A percentile compares a stretch with the other conserved stretches of the same genome.
Evolutionary conservation across 345 rosid genomes (phyloP).

Genomic region (Populus nigra): DNA sequence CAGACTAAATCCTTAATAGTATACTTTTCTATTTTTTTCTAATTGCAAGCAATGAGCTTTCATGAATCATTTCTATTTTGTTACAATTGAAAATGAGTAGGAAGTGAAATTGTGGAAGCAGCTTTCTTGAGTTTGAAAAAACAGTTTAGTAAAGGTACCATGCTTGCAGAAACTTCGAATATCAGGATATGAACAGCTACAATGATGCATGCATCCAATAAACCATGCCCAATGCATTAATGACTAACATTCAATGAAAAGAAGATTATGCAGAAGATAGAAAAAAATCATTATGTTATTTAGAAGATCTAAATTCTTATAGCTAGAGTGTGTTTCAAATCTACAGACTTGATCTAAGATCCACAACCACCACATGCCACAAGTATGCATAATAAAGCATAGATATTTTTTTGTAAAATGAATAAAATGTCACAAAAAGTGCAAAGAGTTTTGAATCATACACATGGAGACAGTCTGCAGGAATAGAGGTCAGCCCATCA

Average conservation of each 20-base stretch:
- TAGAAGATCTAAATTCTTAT: background rate
- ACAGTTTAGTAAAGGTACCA: background rate
- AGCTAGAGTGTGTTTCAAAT: background rate
- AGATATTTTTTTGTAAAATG: no score
- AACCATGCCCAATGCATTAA: background rate
- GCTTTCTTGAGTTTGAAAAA: background rate
- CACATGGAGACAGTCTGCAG: slow-evolving; percentile 76
- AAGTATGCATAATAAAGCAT: background rate
- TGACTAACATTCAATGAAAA: background rate
- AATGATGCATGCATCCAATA: background rate
- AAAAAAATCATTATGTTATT: background rate
- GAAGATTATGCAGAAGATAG: background rate
- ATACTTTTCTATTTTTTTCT: background rate
- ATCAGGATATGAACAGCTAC: background rate
- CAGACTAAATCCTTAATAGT: background rate
- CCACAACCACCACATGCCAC: background rate
- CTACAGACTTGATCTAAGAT: background rate
- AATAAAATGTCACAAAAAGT: background rate
- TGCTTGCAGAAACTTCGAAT: slow-evolving; percentile 2
- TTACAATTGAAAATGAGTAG: background rate
- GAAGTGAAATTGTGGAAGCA: background rate
- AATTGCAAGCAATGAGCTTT: background rate
- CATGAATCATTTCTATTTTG: background rate
- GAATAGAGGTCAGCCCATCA: slow-evolving; percentile 84
- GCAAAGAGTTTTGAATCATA: slow-evolving; percentile 40